A percentile compares a stretch with the other conserved stretches of the same genome.
Conservation (phyloP, 208 protist species). For the Wallacemonas sp. region DNA sequence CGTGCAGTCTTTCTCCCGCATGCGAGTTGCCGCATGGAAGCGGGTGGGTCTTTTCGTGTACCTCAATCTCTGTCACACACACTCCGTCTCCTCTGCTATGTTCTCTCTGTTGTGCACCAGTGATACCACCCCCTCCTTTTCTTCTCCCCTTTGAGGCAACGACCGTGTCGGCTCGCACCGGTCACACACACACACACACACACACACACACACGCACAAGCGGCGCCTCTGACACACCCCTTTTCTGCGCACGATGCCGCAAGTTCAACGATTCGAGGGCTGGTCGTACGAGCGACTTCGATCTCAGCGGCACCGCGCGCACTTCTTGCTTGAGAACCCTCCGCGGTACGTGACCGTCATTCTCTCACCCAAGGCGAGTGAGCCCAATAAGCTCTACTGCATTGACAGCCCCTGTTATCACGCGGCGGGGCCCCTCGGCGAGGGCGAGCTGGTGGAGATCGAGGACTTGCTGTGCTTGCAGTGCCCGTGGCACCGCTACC, state of each 20-base stretch:
- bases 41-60: too few relatives aligned
- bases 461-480: constrained; percentile 81
- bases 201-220: neutral
- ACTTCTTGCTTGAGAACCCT: constrained; percentile 81
- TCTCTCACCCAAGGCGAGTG: constrained; percentile 19
- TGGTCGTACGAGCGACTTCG: constrained; percentile 77
- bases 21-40: too few relatives aligned
- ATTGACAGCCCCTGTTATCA: constrained; percentile 89
- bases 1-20: too few relatives aligned
- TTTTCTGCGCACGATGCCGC: constrained; percentile 23
- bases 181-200: neutral
- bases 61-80: too few relatives aligned
- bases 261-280: constrained; percentile 67
- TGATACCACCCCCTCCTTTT: constrained; percentile 11
- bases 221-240: neutral
- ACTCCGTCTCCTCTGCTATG: neutral
- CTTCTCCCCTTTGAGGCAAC: constrained; percentile 1
- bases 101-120: constrained; percentile 12
- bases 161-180: neutral
- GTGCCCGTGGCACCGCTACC: constrained; percentile 81
- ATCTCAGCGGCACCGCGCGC: constrained; percentile 66
- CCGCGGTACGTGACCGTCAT: constrained; percentile 84
- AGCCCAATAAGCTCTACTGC: constrained; percentile 45
- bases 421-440: constrained; percentile 72
- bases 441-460: constrained; percentile 79